Conservation (phyloP, 805 yeast species). For the Crinitomyces ghanaensis region DNA sequence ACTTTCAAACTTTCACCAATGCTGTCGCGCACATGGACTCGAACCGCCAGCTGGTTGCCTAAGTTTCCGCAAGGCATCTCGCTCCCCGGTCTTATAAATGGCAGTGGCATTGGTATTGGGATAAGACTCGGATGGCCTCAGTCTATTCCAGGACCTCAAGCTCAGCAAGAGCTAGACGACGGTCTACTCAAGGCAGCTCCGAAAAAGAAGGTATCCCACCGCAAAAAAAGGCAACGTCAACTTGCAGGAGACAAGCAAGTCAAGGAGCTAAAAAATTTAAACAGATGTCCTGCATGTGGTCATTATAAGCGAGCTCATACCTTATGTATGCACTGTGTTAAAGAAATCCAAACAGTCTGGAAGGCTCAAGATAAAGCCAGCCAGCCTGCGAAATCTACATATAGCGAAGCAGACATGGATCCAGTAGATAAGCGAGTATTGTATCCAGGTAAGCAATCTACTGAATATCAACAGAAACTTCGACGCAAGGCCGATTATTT, state of each 20-base stretch:
- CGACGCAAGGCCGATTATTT: conserved; percentile 46
- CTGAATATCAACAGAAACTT: conserved; percentile 33
- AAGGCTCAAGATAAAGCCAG: conserved; percentile 26
- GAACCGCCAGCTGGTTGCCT: too few species aligned
- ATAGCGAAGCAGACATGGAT: conserved; percentile 30
- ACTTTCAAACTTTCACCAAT: too few species aligned
- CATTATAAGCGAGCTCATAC: conserved; percentile 81
- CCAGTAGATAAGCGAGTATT: conserved; percentile 51
- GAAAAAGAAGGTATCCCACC: conserved; percentile 83
- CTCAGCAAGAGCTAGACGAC: conserved; percentile 22
- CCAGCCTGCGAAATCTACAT: conserved; percentile 14
- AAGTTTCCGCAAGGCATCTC: too few species aligned
- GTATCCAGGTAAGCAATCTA: conserved; percentile 61
- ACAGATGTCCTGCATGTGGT: conserved; percentile 94
- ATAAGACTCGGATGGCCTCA: conserved; percentile 7
- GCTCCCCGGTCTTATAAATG: too few species aligned
- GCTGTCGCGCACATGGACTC: too few species aligned
- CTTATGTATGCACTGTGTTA: conserved; percentile 86
- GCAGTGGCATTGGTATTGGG: conserved; percentile 7
- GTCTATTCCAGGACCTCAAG: conserved; percentile 1
- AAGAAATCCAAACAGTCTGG: conserved; percentile 69
- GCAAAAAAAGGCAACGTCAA: conserved; percentile 72
- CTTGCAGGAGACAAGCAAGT: conserved; percentile 74
- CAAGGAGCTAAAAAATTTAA: conserved; percentile 61
- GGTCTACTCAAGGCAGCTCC: conserved; percentile 87